These are phyloP conservation scores for Elaeis guineensis DNA, from an alignment of 176 grass and related monocot species.

Conservation along the genomic window DNA sequence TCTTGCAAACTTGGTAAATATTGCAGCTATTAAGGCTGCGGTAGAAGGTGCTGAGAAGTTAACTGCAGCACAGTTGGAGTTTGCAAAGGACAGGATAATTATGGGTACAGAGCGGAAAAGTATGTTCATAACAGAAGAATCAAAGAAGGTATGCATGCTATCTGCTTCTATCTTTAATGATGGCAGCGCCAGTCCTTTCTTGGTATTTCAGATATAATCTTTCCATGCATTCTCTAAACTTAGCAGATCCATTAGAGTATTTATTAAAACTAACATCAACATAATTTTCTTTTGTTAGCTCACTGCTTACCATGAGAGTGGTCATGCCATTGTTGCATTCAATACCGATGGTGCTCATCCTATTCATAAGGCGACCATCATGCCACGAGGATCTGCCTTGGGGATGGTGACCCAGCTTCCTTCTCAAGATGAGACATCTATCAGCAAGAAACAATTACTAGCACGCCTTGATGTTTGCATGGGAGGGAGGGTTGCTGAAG, in stretches of 20 bases:
- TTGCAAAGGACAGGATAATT: slow-evolving; percentile 94
- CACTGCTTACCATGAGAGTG: slow-evolving; percentile 99
- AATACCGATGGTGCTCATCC: slow-evolving; percentile 88
- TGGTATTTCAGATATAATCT: no score
- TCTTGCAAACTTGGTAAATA: slow-evolving; percentile 96
- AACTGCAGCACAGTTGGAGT: slow-evolving; percentile 65
- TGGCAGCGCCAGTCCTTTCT: no score
- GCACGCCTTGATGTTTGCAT: slow-evolving; percentile 99
- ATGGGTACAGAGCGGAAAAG: slow-evolving; percentile 97
- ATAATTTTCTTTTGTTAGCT: slow-evolving; percentile 35
- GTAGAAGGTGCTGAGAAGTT: slow-evolving; percentile 90
- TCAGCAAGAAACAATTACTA: slow-evolving; percentile 94
- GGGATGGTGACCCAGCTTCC: slow-evolving; percentile 99
- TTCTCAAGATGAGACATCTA: slow-evolving; percentile 89
- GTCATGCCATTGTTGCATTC: slow-evolving; percentile 94
- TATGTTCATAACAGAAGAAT: slow-evolving; percentile 94
- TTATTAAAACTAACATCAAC: slow-evolving; percentile 1
- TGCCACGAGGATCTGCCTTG: slow-evolving; percentile 85
- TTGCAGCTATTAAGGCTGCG: slow-evolving; percentile 95
- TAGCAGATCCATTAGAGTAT: no score
- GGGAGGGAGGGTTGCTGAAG: slow-evolving; percentile 95
- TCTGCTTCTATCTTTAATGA: no score
- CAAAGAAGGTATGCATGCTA: slow-evolving; percentile 53
- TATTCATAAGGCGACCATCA: slow-evolving; percentile 94
- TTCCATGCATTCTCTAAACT: no score